Evolutionary conservation across 139 green algal species (phyloP), one percentile per base, ranked within the genome.

Genomic region (Nannochloris sp.): DNA sequence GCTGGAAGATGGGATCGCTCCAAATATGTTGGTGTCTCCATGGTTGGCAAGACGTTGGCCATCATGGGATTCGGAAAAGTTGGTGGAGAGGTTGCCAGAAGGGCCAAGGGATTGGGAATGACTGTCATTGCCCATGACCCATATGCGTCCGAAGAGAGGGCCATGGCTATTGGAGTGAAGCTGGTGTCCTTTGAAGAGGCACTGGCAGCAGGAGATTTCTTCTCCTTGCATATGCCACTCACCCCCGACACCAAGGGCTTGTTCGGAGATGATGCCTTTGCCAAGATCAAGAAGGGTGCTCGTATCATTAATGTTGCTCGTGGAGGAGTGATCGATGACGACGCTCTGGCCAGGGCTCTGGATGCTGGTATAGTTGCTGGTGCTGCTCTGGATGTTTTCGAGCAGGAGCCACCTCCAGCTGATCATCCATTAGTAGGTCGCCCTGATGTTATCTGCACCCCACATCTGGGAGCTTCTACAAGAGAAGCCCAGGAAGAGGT

Each of bases 1-100:
- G 50, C 59, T 0, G 90, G 89, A 48, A 77, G 88, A 55, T 97
- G 91, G 91, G 78, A 94, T 66, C 83, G 90, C 37, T 80, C 43
- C 74, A 85, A 86, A 61, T 93, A 84, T 61, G 82, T 95, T 31
- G 91, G 91, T 30, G 85, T 89, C 16, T 86, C 75, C 45, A 68
- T 97, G 33, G 81, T 87, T n/a, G 87, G 88, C 71, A 97, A 97
- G 77, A 95, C 87, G 0, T 70, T 97, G 13, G 83, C 87, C 10
- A 71, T 97, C 59, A 92, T 97, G 69, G 91, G 91, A 62, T 97
- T 97, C 59, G 91, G 91, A 49, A 97, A 97, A 86, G 87, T 96
- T 14, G 91, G 91, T 37, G 80, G 67, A 33, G 91, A 97, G 74
- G 88, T 97, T 23, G 90, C 82, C 0, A 77, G 90, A 40, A 80